Percentiles rank a stretch among this genome's conserved stretches.
Conservation (phyloP, 2,329 filamentous ascomycete species). For the Xylariaceae sp. region DNA sequence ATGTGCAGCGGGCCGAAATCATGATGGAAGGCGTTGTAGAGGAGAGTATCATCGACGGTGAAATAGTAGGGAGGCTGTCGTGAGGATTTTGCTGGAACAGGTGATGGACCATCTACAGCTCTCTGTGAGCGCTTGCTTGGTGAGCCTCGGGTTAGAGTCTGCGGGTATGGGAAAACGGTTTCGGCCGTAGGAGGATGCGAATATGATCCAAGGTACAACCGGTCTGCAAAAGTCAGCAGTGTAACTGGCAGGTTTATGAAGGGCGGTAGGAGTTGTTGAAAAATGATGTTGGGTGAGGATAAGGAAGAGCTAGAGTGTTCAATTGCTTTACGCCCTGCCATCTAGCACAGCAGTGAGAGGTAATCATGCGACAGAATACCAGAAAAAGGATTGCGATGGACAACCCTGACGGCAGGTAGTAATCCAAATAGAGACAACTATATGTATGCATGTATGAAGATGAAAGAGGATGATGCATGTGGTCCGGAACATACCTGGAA, state of each 20-base stretch:
- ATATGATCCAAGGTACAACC: conserved; percentile 93
- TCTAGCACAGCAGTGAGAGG: conserved; percentile 19
- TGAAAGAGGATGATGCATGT: conserved; percentile 14
- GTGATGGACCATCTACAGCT: conserved; percentile 63
- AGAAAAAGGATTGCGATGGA: neutral
- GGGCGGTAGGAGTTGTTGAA: conserved; percentile 29
- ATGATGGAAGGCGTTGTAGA: conserved; percentile 98
- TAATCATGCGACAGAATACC: conserved; percentile 15
- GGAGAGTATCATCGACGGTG: conserved; percentile 86
- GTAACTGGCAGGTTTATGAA: conserved; percentile 33
- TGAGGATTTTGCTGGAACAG: conserved; percentile 51
- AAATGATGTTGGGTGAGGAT: conserved; percentile 20
- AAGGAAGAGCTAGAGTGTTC: conserved; percentile 36
- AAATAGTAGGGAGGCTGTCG: conserved; percentile 84
- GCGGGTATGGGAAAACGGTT: conserved; percentile 85
- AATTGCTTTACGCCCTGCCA: conserved; percentile 23
- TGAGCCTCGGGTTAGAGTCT: conserved; percentile 60
- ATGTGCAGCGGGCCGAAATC: conserved; percentile 98
- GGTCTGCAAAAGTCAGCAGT: conserved; percentile 67
- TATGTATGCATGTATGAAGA: neutral
- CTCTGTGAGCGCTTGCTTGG: conserved; percentile 78
- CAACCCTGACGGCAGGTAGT: neutral
- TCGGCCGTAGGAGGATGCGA: conserved; percentile 78
- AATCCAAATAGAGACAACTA: neutral
- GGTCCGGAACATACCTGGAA: conserved; percentile 71